These are phyloP conservation scores for Botrytis paeoniae DNA, from an alignment of 2,329 filamentous ascomycete genomes.

Conservation along the genomic window DNA sequence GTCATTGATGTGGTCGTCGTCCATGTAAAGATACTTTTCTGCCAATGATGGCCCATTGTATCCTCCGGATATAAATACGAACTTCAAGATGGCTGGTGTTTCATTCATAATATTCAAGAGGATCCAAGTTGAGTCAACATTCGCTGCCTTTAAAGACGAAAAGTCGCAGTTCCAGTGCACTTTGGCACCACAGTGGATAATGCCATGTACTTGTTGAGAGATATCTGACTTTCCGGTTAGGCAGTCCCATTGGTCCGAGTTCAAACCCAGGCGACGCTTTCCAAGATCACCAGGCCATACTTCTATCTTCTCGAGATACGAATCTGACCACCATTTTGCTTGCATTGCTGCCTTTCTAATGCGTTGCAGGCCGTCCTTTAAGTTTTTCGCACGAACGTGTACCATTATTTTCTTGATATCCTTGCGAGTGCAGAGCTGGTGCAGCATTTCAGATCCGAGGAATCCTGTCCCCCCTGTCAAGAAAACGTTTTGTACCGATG, in stretches of 20 bases:
- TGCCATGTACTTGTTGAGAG: constrained; percentile 56
- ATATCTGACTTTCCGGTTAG: constrained; percentile 46
- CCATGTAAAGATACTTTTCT: constrained; percentile 53
- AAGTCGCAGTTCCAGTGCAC: constrained; percentile 80
- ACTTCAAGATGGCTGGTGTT: constrained; percentile 18
- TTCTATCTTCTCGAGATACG: constrained; percentile 22
- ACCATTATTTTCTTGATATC: constrained; percentile 26
- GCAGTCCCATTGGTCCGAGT: constrained; percentile 59
- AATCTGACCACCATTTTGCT: constrained; percentile 30
- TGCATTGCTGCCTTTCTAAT: constrained; percentile 22
- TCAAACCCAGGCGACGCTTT: constrained; percentile 67
- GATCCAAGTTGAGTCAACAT: constrained; percentile 58
- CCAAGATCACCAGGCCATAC: constrained; percentile 63
- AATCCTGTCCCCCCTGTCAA: constrained; percentile 45
- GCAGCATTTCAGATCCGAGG: constrained; percentile 42
- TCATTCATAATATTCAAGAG: constrained; percentile 25
- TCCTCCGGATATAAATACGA: constrained; percentile 37
- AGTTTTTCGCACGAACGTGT: constrained; percentile 26
- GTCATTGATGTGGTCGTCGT: background rate
- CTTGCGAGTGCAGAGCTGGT: constrained; percentile 22
- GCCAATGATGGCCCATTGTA: constrained; percentile 7
- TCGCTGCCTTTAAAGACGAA: constrained; percentile 63
- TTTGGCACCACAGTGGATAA: constrained; percentile 77
- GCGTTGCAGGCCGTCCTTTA: constrained; percentile 20
- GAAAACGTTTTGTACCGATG: constrained; percentile 26